Evolutionary conservation across 2,329 filamentous ascomycete species (phyloP).

Genomic region (Chaetomiaceae sp.): DNA sequence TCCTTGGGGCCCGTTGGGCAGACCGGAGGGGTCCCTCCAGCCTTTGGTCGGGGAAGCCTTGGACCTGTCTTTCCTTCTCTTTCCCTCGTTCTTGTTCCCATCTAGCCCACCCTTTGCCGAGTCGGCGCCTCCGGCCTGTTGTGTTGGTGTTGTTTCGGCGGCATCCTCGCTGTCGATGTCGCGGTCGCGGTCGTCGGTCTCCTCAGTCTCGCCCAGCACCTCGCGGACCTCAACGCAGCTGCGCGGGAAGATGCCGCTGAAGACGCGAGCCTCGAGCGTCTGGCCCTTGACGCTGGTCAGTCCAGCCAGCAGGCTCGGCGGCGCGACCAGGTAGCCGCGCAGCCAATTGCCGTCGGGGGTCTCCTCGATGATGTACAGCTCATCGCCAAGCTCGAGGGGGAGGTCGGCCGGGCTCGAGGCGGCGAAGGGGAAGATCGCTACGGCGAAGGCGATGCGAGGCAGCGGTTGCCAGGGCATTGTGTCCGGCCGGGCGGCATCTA

Average conservation of each 20-base stretch:
- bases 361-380: conserved; percentile 97
- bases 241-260: conserved; percentile 95
- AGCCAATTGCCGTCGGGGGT: conserved; percentile 90
- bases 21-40: conserved; percentile 17
- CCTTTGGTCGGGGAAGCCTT: conserved; percentile 17
- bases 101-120: conserved; percentile 51
- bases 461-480: conserved; percentile 95
- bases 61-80: conserved; percentile 32
- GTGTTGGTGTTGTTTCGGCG: conserved; percentile 24
- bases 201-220: conserved; percentile 71
- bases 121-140: conserved; percentile 36
- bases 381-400: conserved; percentile 94
- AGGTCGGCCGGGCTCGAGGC: conserved; percentile 84
- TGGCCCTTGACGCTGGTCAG: conserved; percentile 88
- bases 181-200: conserved; percentile 42
- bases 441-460: conserved; percentile 94
- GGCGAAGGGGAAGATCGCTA: conserved; percentile 91
- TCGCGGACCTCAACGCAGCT: conserved; percentile 95
- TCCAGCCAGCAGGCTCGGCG: conserved; percentile 85
- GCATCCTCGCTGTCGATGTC: conserved; percentile 39
- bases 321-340: conserved; percentile 90
- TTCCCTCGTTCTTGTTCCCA: conserved; percentile 32
- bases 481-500: conserved; percentile 26
- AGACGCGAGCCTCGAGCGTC: conserved; percentile 90
- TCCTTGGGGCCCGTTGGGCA: conserved; percentile 37